These are phyloP conservation scores for Niveomyces coronatus DNA, from an alignment of 2,329 filamentous ascomycete species.

Conservation along the genomic window DNA sequence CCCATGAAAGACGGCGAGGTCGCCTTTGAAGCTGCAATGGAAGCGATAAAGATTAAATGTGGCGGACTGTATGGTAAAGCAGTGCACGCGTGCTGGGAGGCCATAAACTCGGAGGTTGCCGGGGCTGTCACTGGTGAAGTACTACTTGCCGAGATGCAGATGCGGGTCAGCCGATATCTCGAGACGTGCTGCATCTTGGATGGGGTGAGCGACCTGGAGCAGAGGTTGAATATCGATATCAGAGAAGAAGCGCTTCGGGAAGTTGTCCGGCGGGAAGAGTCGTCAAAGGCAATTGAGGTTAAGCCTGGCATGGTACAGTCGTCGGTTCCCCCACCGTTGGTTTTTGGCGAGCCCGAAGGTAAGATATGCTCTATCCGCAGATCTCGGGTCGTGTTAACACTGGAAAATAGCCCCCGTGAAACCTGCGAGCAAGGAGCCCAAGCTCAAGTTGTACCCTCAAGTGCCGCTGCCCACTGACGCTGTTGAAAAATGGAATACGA, in stretches of 20 bases:
- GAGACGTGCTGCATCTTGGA: slow-evolving; percentile 52
- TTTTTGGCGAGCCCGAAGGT: neutral
- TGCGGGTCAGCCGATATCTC: slow-evolving; percentile 45
- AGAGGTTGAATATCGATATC: slow-evolving; percentile 39
- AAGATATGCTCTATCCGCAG: neutral
- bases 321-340: neutral
- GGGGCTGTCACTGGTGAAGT: slow-evolving; percentile 37
- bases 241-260: slow-evolving; percentile 15
- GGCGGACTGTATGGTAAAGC: slow-evolving; percentile 67
- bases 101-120: slow-evolving; percentile 52
- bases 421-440: slow-evolving; percentile 21
- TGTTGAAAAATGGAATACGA: slow-evolving; percentile 61
- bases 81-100: slow-evolving; percentile 59
- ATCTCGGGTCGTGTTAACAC: no score
- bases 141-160: slow-evolving; percentile 42
- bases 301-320: neutral
- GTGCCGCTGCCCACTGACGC: slow-evolving; percentile 47
- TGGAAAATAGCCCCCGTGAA: neutral
- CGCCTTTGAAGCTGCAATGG: slow-evolving; percentile 50
- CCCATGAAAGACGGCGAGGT: slow-evolving; percentile 32
- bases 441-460: slow-evolving; percentile 49
- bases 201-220: slow-evolving; percentile 45
- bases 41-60: slow-evolving; percentile 56
- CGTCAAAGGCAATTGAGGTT: slow-evolving; percentile 10
- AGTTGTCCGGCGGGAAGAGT: neutral